These are phyloP conservation scores for Globisporangium splendens DNA, from an alignment of 352 stramenopile genomes.

Conservation along the genomic window DNA sequence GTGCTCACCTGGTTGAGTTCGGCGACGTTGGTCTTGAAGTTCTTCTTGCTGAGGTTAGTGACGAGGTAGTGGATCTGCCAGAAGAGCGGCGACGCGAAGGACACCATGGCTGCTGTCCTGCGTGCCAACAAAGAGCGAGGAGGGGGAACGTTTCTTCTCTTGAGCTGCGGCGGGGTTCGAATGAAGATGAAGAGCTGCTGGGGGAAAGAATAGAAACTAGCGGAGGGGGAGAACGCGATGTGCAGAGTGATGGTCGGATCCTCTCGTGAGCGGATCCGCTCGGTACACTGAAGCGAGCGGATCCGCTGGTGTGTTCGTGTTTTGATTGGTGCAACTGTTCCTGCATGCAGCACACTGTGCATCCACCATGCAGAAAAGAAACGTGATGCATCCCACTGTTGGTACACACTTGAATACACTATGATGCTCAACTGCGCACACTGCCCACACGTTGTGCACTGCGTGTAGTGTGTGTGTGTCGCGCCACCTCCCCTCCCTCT, in stretches of 20 bases:
- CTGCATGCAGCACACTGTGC: no score
- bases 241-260: constrained; percentile 26
- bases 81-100: constrained; percentile 90
- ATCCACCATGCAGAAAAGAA: no score
- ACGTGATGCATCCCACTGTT: background rate
- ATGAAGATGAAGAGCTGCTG: constrained; percentile 8
- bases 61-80: constrained; percentile 94
- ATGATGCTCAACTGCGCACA: background rate
- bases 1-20: constrained; percentile 87
- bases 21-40: constrained; percentile 91
- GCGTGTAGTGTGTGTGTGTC: no score
- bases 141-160: constrained; percentile 16
- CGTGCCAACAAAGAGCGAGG: background rate
- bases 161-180: constrained; percentile 3
- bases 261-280: constrained; percentile 8
- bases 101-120: constrained; percentile 53
- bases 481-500: background rate
- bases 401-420: constrained; percentile 1
- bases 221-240: constrained; percentile 3
- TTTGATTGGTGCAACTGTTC: no score
- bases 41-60: constrained; percentile 92
- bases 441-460: background rate
- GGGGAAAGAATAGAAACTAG: constrained; percentile 1
- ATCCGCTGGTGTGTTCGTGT: constrained; percentile 1
- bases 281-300: background rate